These are phyloP conservation scores for Talaromyces thailandensis DNA, from an alignment of 495 filamentous ascomycete genomes.

Conservation along the genomic window DNA sequence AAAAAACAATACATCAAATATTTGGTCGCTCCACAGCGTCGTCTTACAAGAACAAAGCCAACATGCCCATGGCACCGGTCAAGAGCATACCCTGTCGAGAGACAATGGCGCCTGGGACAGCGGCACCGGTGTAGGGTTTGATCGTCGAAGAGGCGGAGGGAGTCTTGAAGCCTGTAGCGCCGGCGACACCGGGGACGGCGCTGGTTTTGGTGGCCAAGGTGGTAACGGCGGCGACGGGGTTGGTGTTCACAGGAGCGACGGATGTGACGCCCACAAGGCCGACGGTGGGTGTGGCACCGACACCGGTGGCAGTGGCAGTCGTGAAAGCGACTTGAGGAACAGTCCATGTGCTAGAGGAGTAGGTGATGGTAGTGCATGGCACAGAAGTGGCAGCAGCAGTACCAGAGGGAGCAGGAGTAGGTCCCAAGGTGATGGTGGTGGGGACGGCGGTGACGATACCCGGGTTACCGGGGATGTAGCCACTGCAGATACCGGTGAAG, in stretches of 20 bases:
- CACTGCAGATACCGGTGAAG: constrained; percentile 86
- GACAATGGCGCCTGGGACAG: constrained; percentile 3
- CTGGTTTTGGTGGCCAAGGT: constrained; percentile 2
- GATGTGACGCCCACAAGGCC: constrained; percentile 16
- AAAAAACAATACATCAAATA: neutral
- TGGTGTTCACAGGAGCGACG: neutral
- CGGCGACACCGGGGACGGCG: neutral
- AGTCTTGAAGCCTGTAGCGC: neutral
- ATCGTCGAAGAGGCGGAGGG: neutral
- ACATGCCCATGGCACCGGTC: neutral
- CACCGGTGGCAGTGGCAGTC: constrained; percentile 37
- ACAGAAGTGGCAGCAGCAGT: constrained; percentile 16
- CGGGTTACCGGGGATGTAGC: constrained; percentile 66
- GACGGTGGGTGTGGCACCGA: constrained; percentile 38
- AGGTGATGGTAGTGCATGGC: constrained; percentile 55
- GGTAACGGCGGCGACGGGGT: neutral
- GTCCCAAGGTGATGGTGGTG: constrained; percentile 47
- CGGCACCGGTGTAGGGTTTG: constrained; percentile 2
- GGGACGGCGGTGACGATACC: constrained; percentile 71
- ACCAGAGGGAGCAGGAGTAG: constrained; percentile 24
- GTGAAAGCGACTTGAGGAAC: constrained; percentile 70
- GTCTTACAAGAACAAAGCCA: constrained; percentile 2
- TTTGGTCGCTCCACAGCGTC: neutral
- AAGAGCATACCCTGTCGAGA: neutral
- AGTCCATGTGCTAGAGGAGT: constrained; percentile 53